Base-by-base conservation (phyloP, 2,329 filamentous ascomycete species). In the Byssothecium circinans region DNA sequence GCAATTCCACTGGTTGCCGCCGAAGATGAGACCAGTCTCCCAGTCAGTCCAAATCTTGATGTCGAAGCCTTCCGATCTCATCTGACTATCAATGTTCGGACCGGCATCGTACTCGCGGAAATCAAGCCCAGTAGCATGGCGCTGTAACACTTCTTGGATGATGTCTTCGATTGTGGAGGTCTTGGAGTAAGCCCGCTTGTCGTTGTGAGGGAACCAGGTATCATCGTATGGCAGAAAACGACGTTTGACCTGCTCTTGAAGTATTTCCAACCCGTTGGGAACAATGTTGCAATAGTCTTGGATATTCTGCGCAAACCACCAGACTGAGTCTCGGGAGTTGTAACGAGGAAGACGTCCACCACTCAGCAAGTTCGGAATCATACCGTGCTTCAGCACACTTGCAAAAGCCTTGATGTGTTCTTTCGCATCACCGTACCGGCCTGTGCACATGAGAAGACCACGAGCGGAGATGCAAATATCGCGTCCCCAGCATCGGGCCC, bases 221-320 rank as follows among this genome's bases (percentile, higher is more conserved):
- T 99, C 94, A 61, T 99, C 90, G 58, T 96, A 96, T 0, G 95
- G 94, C 45, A 96, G 72, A 75, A 99, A 99, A 4, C 94, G 85
- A 30, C 94, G 82, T 60, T 85, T 83, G 32, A 95, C 86, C 58
- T 85, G 87, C 59, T 88, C 86, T 48, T 90, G 81, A 15, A 99
- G 75, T 23, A 99, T 75, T 0, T 80, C 75, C 15, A 84, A 62
- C 2, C 94, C 94, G 47, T 91, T 79, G 0, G 94, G 92, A 0
- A 84, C 90, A 61, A 94, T 85, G 41, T 83, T 84, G 37, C 83
- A 85, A 68, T 95, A 99, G 65, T 99, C 94, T 64, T 99, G 94
- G 40, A 97, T 92, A 56, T 88, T 88, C 69, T 99, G 94, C 42
- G 99, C 74, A 77, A 95, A 96, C 78, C 97, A 99, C 94, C 94